Evolutionary conservation across 2,329 filamentous ascomycete genomes (phyloP).

Genomic region (Corinectria fuckeliana): DNA sequence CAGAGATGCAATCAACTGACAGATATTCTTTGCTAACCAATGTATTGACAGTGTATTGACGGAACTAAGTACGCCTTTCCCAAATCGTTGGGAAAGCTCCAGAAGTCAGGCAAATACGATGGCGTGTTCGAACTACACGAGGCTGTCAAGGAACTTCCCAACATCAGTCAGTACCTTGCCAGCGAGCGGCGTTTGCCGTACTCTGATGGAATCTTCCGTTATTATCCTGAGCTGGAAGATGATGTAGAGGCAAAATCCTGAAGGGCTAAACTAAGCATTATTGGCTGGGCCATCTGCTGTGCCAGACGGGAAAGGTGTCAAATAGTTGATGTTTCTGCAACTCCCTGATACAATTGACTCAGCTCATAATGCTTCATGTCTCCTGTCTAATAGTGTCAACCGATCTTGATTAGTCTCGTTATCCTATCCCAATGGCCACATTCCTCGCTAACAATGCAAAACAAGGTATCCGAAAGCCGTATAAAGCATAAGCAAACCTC

Average conservation of each 20-base stretch:
- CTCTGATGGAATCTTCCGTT: slow-evolving; percentile 69
- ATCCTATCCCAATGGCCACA: neutral
- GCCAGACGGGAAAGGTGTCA: neutral
- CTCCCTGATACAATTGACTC: neutral
- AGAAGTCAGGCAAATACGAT: slow-evolving; percentile 62
- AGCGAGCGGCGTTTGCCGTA: slow-evolving; percentile 70
- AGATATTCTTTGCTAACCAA: slow-evolving; percentile 9
- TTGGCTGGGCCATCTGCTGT: no score
- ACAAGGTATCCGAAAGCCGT: neutral
- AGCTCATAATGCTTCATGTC: neutral
- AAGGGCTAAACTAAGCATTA: no score
- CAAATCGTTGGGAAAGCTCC: slow-evolving; percentile 64
- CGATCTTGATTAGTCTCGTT: no score
- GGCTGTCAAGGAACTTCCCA: slow-evolving; percentile 66
- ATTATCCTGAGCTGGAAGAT: slow-evolving; percentile 76
- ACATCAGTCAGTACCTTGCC: slow-evolving; percentile 71
- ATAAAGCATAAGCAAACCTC: neutral
- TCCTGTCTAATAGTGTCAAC: neutral
- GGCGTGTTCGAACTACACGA: slow-evolving; percentile 70
- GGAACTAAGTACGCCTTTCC: slow-evolving; percentile 73
- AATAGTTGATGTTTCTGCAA: neutral
- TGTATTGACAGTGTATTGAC: slow-evolving; percentile 54
- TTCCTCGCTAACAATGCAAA: neutral
- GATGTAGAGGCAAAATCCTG: neutral
- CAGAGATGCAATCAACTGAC: slow-evolving; percentile 16